Evolutionary conservation across 441 rosid genomes (phyloP).

Genomic region (Gossypium schwendimanii): DNA sequence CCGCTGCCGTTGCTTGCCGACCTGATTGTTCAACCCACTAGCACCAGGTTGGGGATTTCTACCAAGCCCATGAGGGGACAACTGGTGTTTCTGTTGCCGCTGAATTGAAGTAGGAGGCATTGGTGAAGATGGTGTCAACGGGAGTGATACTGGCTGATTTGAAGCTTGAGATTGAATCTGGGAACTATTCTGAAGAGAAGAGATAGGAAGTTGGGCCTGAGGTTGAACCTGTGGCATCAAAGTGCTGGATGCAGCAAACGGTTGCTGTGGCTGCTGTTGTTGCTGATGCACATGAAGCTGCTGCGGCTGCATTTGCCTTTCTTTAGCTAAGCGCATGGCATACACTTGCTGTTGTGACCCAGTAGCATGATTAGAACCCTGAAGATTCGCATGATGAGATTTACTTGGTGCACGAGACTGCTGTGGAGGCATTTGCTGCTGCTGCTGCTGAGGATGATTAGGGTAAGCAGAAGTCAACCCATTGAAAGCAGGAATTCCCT

Average conservation of each 20-base stretch:
- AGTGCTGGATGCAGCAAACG: conserved; percentile 54
- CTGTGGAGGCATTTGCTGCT: conserved; percentile 64
- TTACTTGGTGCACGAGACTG: conserved; percentile 51
- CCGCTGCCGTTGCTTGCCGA: conserved; percentile 73
- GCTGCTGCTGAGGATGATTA: conserved; percentile 54
- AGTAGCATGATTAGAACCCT: conserved; percentile 51
- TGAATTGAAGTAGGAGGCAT: conserved; percentile 49
- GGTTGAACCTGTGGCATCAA: conserved; percentile 57
- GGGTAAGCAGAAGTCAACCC: conserved; percentile 62
- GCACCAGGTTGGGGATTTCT: conserved; percentile 55
- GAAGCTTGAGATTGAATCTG: conserved; percentile 64
- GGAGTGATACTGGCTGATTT: conserved; percentile 45
- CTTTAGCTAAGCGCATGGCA: conserved; percentile 60
- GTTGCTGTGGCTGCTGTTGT: conserved; percentile 28
- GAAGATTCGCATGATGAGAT: conserved; percentile 59
- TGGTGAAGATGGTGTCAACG: conserved; percentile 50
- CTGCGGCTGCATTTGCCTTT: conserved; percentile 69
- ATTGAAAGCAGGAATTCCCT: conserved; percentile 61
- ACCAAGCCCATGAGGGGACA: conserved; percentile 52
- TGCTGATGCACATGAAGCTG: conserved; percentile 54
- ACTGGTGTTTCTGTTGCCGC: conserved; percentile 60
- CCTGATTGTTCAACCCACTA: conserved; percentile 61
- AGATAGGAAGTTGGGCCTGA: conserved; percentile 59
- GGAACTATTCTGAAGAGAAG: conserved; percentile 60
- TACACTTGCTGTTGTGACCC: conserved; percentile 66